Conservation (phyloP, 1,284 basidiomycete species). For the Irpex lacteus region DNA sequence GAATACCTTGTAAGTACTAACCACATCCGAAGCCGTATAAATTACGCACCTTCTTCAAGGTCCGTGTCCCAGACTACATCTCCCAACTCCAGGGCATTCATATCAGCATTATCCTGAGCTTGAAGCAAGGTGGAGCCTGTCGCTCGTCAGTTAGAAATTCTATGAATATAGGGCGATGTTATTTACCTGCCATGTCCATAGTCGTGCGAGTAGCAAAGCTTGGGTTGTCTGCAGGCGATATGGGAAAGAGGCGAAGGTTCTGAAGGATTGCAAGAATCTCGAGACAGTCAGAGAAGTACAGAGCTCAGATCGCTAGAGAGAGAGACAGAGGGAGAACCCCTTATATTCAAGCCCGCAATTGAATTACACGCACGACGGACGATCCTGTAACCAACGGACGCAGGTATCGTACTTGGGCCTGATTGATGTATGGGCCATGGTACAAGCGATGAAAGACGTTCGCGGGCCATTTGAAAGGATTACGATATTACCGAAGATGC, state of each 20-base stretch:
- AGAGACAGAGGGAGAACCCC: neutral
- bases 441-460: too few species aligned
- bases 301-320: neutral
- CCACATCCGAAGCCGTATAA: neutral
- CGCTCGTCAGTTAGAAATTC: neutral
- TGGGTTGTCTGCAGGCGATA: neutral
- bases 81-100: neutral
- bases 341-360: neutral
- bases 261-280: too few species aligned
- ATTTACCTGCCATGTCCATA: neutral
- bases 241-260: too few species aligned
- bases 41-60: neutral
- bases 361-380: too few species aligned
- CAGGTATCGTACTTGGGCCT: too few species aligned
- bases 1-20: neutral
- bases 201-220: neutral
- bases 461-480: too few species aligned
- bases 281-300: neutral
- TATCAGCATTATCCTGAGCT: neutral
- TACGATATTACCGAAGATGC: too few species aligned
- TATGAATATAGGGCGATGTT: neutral
- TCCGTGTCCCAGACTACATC: neutral
- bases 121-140: neutral
- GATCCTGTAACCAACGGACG: too few species aligned
- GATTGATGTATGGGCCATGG: too few species aligned